Evolutionary conservation across 177 flowering plant genomes (phyloP).

Genomic region (Telopea speciosissima): DNA sequence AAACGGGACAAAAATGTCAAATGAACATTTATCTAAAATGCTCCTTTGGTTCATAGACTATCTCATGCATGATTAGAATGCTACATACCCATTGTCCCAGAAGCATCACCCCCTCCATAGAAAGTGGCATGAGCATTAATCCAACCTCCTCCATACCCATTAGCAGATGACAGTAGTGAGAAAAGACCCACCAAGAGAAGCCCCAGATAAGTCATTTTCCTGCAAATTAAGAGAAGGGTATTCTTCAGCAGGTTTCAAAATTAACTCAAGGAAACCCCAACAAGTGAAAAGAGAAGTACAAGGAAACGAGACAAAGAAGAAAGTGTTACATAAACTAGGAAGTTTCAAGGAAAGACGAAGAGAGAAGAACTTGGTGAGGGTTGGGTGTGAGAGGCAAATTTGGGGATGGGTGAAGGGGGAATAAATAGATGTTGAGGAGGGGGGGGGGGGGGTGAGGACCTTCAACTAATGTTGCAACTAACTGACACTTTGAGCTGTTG

Average conservation of each 20-base stretch:
- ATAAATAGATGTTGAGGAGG: background rate
- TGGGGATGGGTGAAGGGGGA: background rate
- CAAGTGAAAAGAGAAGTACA: background rate
- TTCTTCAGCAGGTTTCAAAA: background rate
- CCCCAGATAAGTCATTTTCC: constrained; percentile 23
- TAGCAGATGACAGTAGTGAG: constrained; percentile 18
- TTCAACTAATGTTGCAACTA: background rate
- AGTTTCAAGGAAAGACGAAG: background rate
- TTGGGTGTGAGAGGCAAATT: background rate
- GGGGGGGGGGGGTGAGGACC: background rate
- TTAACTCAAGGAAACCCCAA: background rate
- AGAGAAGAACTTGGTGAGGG: constrained; percentile 5
- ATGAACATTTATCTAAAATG: background rate
- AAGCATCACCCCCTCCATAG: constrained; percentile 46
- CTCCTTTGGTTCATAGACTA: background rate
- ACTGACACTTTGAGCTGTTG: background rate
- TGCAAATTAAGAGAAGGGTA: constrained; percentile 13
- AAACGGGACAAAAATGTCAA: background rate
- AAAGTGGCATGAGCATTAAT: constrained; percentile 41
- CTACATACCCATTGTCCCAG: constrained; percentile 41
- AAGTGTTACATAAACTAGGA: constrained; percentile 6
- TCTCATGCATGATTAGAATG: background rate
- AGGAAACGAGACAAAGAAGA: background rate
- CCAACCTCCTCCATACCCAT: constrained; percentile 31
- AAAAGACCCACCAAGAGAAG: constrained; percentile 17